These are phyloP conservation scores for Cynara cardunculus DNA, from an alignment of 129 eudicot genomes.

Conservation along the genomic window DNA sequence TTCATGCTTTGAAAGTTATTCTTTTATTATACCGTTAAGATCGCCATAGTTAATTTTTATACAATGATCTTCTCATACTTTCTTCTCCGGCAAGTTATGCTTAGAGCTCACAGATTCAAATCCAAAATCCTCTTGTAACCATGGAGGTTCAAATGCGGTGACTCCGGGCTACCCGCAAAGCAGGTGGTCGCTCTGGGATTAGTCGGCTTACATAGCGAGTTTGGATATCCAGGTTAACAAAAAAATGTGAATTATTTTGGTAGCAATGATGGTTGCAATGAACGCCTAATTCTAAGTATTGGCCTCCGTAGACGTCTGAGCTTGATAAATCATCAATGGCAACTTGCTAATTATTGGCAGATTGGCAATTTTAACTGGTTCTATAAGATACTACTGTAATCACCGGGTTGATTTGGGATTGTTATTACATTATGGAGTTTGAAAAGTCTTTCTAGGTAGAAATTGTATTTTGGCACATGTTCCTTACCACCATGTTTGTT, in stretches of 20 bases:
- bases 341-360: not conserved
- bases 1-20: not conserved
- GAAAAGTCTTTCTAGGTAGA: not conserved
- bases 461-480: not conserved
- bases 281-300: not conserved
- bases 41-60: not conserved
- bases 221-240: no score
- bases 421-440: not conserved
- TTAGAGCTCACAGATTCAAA: no score
- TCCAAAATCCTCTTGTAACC: no score
- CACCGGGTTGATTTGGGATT: not conserved
- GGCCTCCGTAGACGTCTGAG: not conserved
- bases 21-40: not conserved
- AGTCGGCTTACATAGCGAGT: no score
- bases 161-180: no score
- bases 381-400: not conserved
- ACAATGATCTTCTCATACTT: not conserved
- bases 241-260: no score
- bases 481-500: not conserved
- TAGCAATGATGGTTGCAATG: not conserved
- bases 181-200: no score
- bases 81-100: no score
- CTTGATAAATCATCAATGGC: not conserved
- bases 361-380: not conserved
- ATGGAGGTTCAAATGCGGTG: no score